These are phyloP conservation scores for Saururus chinensis DNA, from an alignment of 164 flowering plant genomes.

Conservation along the genomic window DNA sequence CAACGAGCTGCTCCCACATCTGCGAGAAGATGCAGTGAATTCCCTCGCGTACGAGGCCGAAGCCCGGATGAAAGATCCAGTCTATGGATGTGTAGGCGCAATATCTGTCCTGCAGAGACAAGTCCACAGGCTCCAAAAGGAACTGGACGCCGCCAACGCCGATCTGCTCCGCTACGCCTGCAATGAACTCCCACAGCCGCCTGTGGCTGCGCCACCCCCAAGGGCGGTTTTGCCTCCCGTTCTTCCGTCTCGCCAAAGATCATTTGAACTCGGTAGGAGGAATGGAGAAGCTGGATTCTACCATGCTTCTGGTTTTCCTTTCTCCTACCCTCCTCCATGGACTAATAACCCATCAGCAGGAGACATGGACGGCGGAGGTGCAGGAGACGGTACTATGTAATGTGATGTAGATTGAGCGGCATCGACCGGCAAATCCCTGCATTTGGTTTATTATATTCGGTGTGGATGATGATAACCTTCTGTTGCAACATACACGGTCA, in stretches of 20 bases:
- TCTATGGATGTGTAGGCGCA: constrained; percentile 72
- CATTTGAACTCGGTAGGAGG: constrained; percentile 14
- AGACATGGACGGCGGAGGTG: constrained; percentile 17
- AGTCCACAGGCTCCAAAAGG: constrained; percentile 52
- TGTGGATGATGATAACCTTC: too few relatives aligned
- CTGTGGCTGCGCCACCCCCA: constrained; percentile 5
- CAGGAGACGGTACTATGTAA: constrained; percentile 24
- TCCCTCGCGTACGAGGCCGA: constrained; percentile 78
- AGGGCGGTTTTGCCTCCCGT: constrained; percentile 5
- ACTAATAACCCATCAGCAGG: constrained; percentile 18
- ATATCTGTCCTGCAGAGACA: constrained; percentile 73
- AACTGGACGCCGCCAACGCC: constrained; percentile 57
- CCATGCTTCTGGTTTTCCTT: constrained; percentile 12
- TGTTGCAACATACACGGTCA: too few relatives aligned
- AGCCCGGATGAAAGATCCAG: constrained; percentile 63
- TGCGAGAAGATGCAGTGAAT: constrained; percentile 70
- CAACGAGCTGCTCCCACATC: constrained; percentile 50
- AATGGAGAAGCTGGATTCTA: constrained; percentile 10
- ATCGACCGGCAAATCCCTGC: background rate
- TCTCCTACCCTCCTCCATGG: constrained; percentile 35
- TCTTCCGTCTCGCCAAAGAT: constrained; percentile 11
- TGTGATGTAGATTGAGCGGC: background rate
- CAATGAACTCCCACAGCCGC: constrained; percentile 23
- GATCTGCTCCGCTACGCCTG: constrained; percentile 50
- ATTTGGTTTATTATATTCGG: too few relatives aligned